Percentiles rank a stretch among this genome's conserved stretches.
Conservation (phyloP, 164 flowering plant genomes). For the Cinnamomum chago region DNA sequence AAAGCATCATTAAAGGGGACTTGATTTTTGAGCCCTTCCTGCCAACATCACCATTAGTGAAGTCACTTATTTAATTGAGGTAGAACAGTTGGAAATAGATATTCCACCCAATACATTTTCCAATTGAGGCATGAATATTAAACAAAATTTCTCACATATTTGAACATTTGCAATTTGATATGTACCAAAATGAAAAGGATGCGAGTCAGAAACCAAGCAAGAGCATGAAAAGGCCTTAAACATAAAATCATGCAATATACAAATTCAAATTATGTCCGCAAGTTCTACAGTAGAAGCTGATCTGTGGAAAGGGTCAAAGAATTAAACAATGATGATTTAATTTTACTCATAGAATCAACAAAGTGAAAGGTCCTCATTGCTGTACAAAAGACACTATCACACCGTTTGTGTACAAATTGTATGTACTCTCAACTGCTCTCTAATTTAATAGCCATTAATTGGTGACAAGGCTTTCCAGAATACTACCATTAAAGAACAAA, state of each 20-base stretch:
- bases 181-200: too few relatives aligned
- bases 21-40: too few relatives aligned
- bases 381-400: slow-evolving; percentile 7
- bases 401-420: slow-evolving; percentile 6
- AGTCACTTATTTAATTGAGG: background rate
- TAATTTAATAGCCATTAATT: background rate
- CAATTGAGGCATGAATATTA: background rate
- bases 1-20: too few relatives aligned
- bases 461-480: background rate
- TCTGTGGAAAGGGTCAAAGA: background rate
- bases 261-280: background rate
- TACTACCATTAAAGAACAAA: background rate
- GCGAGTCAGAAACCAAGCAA: background rate
- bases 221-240: background rate
- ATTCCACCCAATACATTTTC: background rate
- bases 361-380: slow-evolving; percentile 1
- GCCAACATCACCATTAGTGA: too few relatives aligned
- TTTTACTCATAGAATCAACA: background rate
- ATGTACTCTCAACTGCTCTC: background rate
- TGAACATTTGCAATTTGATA: too few relatives aligned
- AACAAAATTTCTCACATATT: too few relatives aligned
- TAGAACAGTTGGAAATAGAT: background rate
- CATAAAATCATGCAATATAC: background rate
- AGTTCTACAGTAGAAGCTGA: background rate
- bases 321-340: background rate